A percentile compares a stretch with the other conserved stretches of the same genome.
Conservation (phyloP, 2,329 filamentous ascomycete genomes). For the Ophiocordyceps camponoti-leonardi region DNA sequence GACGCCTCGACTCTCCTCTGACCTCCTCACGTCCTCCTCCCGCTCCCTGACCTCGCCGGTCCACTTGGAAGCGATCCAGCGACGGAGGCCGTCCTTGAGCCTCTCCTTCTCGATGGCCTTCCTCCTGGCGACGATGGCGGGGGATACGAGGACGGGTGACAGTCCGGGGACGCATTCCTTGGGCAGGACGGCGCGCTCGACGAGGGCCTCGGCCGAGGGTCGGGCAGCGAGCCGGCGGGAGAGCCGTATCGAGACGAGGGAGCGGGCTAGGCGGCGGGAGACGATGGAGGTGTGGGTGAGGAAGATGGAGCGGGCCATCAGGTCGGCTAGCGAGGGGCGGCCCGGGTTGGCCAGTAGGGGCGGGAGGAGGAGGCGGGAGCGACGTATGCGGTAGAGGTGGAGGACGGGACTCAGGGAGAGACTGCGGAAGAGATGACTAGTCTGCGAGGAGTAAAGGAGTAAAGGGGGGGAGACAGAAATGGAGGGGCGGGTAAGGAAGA, state of each 20-base stretch:
- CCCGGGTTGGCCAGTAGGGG: constrained; percentile 37
- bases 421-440: constrained; percentile 41
- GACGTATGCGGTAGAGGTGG: constrained; percentile 43
- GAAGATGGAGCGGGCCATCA: constrained; percentile 48
- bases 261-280: constrained; percentile 44
- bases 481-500: no score
- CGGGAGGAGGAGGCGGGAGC: constrained; percentile 33
- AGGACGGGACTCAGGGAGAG: constrained; percentile 49
- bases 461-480: background rate
- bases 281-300: constrained; percentile 48
- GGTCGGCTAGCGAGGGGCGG: constrained; percentile 41
- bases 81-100: constrained; percentile 47
- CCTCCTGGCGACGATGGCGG: constrained; percentile 43
- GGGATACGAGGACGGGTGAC: constrained; percentile 28
- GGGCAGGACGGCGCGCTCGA: constrained; percentile 47
- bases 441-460: constrained; percentile 19
- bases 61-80: constrained; percentile 47
- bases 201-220: constrained; percentile 41
- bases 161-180: constrained; percentile 40
- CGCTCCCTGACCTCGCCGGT: constrained; percentile 31
- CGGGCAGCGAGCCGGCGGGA: constrained; percentile 42
- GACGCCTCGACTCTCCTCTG: constrained; percentile 33
- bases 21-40: constrained; percentile 26
- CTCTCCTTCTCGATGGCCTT: constrained; percentile 47
- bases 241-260: constrained; percentile 47